These are phyloP conservation scores for Zoysia pacifica DNA, from an alignment of 176 grass and related monocot genomes.

Conservation along the genomic window DNA sequence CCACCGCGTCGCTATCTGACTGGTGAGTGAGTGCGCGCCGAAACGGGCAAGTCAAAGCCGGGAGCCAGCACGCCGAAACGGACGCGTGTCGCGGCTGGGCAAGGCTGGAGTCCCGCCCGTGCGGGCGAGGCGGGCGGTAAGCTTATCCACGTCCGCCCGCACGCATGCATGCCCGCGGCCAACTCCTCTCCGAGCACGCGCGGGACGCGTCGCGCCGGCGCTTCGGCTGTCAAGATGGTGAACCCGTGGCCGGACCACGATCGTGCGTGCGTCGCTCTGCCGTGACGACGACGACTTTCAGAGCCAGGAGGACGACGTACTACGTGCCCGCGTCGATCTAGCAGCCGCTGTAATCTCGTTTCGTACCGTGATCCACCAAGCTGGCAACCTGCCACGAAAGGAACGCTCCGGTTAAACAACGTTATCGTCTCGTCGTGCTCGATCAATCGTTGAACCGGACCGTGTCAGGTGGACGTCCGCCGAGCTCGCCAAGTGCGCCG, in stretches of 20 bases:
- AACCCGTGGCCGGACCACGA: too few species aligned
- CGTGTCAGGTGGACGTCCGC: neutral
- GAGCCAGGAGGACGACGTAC: too few species aligned
- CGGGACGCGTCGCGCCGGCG: too few species aligned
- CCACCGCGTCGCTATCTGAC: neutral
- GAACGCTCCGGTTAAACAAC: neutral
- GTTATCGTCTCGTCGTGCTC: neutral
- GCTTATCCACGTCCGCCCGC: too few species aligned
- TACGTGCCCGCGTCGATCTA: too few species aligned
- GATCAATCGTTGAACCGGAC: neutral
- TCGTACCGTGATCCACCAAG: neutral
- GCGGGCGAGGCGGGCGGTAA: too few species aligned
- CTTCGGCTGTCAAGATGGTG: too few species aligned
- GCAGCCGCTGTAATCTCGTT: too few species aligned
- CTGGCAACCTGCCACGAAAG: neutral
- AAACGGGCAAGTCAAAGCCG: conserved; percentile 31
- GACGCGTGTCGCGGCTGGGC: conserved; percentile 30
- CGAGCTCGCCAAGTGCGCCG: neutral
- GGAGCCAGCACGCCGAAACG: neutral
- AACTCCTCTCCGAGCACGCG: too few species aligned
- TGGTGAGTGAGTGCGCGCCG: neutral
- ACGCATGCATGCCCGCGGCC: too few species aligned
- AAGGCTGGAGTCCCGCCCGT: neutral
- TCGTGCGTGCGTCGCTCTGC: too few species aligned
- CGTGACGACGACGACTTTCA: too few species aligned